phyloP scores from a whole-genome alignment of 192 early-diverging fungal genomes.

The Backusella australiensis region DNA sequence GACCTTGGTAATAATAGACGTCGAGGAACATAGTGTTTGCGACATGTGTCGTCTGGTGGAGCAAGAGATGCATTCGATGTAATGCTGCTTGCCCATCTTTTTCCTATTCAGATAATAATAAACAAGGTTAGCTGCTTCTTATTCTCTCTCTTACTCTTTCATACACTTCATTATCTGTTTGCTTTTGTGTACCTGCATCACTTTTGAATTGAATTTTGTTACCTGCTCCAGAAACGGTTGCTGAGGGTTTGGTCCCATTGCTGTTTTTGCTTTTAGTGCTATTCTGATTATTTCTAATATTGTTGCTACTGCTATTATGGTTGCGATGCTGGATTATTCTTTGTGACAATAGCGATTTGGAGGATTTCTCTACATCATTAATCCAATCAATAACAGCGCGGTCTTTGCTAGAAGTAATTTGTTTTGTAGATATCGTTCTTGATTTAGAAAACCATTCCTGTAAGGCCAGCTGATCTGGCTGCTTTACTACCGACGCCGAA shows the following conservation, averaged over 20 bases:
- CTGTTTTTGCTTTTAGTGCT: background rate
- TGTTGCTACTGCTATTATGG: background rate
- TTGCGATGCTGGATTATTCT: background rate
- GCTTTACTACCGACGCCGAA: background rate
- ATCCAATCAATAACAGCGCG: constrained; percentile 29
- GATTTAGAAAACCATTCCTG: constrained; percentile 30
- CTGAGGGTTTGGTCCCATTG: background rate
- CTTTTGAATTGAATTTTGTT: constrained; percentile 23
- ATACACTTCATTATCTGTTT: background rate
- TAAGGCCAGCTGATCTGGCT: constrained; percentile 22
- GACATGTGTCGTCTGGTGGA: constrained; percentile 15
- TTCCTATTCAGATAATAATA: background rate
- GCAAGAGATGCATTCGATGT: constrained; percentile 8
- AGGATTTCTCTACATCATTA: constrained; percentile 18
- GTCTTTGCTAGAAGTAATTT: constrained; percentile 7
- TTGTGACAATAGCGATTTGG: background rate
- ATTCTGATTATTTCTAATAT: background rate
- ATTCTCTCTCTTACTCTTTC: background rate
- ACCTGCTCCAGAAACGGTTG: background rate
- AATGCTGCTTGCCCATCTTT: constrained; percentile 15
- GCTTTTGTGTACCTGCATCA: constrained; percentile 15
- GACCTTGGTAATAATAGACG: constrained; percentile 1
- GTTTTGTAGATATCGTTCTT: background rate
- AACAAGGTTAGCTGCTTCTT: background rate
- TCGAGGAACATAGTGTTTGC: constrained; percentile 18